phyloP scores from a whole-genome alignment of 108 stramenopile species.

The Cyclotella atomus region DNA sequence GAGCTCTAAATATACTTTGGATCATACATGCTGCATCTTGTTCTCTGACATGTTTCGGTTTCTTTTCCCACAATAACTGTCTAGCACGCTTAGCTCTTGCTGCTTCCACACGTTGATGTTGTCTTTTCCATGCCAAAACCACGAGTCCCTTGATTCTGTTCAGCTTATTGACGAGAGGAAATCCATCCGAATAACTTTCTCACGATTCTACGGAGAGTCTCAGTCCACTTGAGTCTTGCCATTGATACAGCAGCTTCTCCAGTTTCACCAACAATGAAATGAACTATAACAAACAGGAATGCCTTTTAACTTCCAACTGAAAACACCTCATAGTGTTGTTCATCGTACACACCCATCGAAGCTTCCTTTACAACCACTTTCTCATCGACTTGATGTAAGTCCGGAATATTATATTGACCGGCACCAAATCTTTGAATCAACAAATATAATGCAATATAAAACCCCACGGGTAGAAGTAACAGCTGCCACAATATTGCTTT shows the following conservation, averaged over 20 bases:
- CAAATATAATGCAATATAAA: neutral
- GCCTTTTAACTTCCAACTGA: neutral
- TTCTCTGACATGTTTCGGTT: neutral
- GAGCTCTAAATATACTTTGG: neutral
- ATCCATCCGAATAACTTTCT: neutral
- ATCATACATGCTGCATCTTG: neutral
- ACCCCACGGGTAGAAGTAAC: slow-evolving; percentile 10
- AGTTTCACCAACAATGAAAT: neutral
- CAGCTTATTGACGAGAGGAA: neutral
- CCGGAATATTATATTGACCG: neutral
- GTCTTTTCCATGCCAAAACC: neutral
- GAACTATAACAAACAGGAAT: neutral
- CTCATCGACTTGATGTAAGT: neutral
- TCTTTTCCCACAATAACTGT: neutral
- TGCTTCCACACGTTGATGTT: neutral
- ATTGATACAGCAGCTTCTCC: neutral
- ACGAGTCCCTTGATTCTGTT: neutral
- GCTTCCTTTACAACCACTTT: neutral
- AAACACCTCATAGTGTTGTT: neutral
- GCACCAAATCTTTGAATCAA: neutral
- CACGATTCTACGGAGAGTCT: neutral
- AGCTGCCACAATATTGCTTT: neutral
- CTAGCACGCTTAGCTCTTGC: neutral
- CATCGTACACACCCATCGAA: neutral
- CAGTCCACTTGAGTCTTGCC: neutral